These are phyloP conservation scores for Pichia membranifaciens DNA, from an alignment of 805 yeast genomes.

Conservation along the genomic window DNA sequence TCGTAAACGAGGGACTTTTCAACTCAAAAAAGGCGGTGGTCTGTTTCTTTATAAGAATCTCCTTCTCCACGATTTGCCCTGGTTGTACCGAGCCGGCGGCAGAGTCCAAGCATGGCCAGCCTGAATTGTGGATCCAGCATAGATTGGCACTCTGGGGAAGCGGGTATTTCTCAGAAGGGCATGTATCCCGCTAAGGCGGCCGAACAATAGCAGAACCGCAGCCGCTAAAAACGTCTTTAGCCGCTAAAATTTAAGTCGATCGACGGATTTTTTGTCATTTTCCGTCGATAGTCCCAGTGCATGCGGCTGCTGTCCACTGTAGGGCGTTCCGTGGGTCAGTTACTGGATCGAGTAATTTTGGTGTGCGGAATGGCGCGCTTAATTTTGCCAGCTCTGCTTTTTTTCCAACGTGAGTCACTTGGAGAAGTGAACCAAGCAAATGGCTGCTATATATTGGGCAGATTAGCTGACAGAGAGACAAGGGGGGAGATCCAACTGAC, in stretches of 20 bases:
- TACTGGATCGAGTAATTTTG: conserved; percentile 5
- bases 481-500: not conserved
- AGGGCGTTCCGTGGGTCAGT: not conserved
- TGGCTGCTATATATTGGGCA: no score
- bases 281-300: no score
- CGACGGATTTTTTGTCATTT: not conserved
- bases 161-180: not conserved
- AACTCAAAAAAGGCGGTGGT: not conserved
- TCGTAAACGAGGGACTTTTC: no score
- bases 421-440: not conserved
- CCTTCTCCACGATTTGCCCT: no score
- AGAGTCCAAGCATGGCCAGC: no score
- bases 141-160: not conserved
- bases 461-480: no score
- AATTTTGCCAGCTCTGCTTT: not conserved
- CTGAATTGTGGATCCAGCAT: not conserved
- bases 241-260: not conserved
- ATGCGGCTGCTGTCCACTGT: no score
- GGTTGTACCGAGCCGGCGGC: no score
- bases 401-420: conserved; percentile 2
- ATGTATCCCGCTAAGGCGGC: not conserved
- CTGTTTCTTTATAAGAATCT: no score
- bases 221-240: not conserved
- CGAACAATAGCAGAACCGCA: no score
- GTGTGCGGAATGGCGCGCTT: conserved; percentile 6